Evolutionary conservation across 768 basidiomycete genomes (phyloP).

Genomic region (Kwoniella bestiolae): DNA sequence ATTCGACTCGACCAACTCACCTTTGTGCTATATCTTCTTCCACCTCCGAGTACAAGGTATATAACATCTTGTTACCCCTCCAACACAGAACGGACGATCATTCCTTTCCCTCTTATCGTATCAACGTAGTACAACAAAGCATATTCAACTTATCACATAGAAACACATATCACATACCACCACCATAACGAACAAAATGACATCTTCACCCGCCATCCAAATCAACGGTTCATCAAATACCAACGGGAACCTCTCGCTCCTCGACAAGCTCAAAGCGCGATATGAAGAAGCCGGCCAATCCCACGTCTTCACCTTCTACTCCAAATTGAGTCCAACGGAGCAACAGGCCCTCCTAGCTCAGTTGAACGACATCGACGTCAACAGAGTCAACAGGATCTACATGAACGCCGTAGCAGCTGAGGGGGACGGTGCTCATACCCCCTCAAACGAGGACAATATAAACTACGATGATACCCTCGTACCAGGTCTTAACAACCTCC

Average conservation of each 20-base stretch:
- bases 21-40: slow-evolving; percentile 2
- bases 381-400: slow-evolving; percentile 89
- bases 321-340: slow-evolving; percentile 68
- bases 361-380: slow-evolving; percentile 78
- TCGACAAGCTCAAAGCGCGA: slow-evolving; percentile 7
- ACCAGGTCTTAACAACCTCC: slow-evolving; percentile 15
- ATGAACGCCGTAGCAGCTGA: slow-evolving; percentile 73
- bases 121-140: background rate
- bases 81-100: slow-evolving; percentile 1
- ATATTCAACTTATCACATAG: background rate
- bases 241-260: background rate
- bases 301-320: slow-evolving; percentile 89
- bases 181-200: background rate
- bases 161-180: background rate
- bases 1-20: background rate
- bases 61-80: background rate
- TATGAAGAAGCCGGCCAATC: slow-evolving; percentile 82
- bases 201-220: slow-evolving; percentile 2
- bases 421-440: slow-evolving; percentile 21
- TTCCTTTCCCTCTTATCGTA: background rate
- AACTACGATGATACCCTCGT: slow-evolving; percentile 21
- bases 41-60: background rate
- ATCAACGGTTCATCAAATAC: slow-evolving; percentile 3
- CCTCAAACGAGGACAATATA: slow-evolving; percentile 29
- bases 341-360: slow-evolving; percentile 70